phyloP scores from a whole-genome alignment of 2,329 filamentous ascomycete species.

The Colletotrichum chlorophyti region DNA sequence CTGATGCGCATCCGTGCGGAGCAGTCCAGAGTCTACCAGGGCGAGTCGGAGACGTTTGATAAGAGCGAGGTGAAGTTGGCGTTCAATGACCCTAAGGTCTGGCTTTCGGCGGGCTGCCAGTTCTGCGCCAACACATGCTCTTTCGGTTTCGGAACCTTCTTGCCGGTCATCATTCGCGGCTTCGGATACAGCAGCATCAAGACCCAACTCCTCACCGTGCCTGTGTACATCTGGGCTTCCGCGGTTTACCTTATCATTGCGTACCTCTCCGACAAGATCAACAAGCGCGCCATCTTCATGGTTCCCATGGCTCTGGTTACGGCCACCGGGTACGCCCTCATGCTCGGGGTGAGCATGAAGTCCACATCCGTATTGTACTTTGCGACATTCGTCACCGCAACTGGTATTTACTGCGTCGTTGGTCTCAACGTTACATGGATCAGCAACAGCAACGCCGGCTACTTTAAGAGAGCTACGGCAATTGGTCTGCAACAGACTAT shows the following conservation, averaged over 20 bases:
- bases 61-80: constrained; percentile 56
- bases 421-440: constrained; percentile 56
- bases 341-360: constrained; percentile 55
- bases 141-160: constrained; percentile 64
- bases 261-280: constrained; percentile 51
- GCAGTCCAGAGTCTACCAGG: constrained; percentile 51
- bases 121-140: constrained; percentile 60
- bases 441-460: constrained; percentile 50
- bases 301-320: constrained; percentile 50
- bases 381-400: constrained; percentile 6
- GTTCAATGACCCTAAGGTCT: constrained; percentile 58
- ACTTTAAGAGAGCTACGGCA: constrained; percentile 52
- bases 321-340: constrained; percentile 57
- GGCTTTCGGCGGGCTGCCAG: constrained; percentile 54
- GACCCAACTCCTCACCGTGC: constrained; percentile 62
- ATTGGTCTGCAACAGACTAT: constrained; percentile 43
- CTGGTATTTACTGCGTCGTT: constrained; percentile 15
- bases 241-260: constrained; percentile 51
- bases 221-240: constrained; percentile 60
- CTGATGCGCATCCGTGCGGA: constrained; percentile 56
- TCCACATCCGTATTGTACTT: constrained; percentile 11
- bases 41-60: constrained; percentile 54
- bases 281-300: constrained; percentile 50
- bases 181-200: constrained; percentile 58
- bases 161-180: constrained; percentile 60